These are phyloP conservation scores for Peribolospora baueri DNA, from an alignment of 768 basidiomycete species.

Conservation along the genomic window DNA sequence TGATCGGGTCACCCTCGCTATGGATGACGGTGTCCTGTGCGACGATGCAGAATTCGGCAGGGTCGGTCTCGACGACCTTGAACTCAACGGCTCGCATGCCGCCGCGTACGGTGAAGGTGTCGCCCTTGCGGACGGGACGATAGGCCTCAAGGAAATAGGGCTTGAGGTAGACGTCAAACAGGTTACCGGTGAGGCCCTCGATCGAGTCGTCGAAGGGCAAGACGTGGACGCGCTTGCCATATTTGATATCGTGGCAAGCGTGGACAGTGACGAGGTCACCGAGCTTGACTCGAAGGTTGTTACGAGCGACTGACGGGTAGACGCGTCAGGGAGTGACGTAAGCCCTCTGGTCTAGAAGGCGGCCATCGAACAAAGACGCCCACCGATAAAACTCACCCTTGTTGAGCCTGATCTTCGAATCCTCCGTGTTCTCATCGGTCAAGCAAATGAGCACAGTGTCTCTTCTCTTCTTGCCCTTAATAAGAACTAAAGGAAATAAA, in stretches of 20 bases:
- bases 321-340: background rate
- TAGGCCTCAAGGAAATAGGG: constrained; percentile 99
- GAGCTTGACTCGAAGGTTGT: constrained; percentile 91
- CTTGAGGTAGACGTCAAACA: constrained; percentile 94
- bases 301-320: constrained; percentile 53
- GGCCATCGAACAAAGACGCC: background rate
- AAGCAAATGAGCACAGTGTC: constrained; percentile 31
- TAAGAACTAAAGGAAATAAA: constrained; percentile 4
- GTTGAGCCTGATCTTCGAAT: constrained; percentile 95
- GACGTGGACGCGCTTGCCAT: constrained; percentile 90
- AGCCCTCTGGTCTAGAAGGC: background rate
- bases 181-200: constrained; percentile 90
- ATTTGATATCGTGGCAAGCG: constrained; percentile 91
- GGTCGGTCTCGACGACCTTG: constrained; percentile 96
- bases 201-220: constrained; percentile 95
- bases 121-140: constrained; percentile 84
- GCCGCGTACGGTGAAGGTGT: constrained; percentile 96
- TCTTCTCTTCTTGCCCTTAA: constrained; percentile 83
- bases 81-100: constrained; percentile 98
- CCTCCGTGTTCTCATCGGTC: constrained; percentile 28
- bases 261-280: constrained; percentile 91
- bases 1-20: constrained; percentile 94
- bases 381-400: constrained; percentile 28
- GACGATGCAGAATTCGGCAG: constrained; percentile 92
- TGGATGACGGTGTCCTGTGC: constrained; percentile 97